A percentile compares a stretch with the other conserved stretches of the same genome.
Conservation (phyloP, 306 rosid genomes). For the Quercus agrifolia region DNA sequence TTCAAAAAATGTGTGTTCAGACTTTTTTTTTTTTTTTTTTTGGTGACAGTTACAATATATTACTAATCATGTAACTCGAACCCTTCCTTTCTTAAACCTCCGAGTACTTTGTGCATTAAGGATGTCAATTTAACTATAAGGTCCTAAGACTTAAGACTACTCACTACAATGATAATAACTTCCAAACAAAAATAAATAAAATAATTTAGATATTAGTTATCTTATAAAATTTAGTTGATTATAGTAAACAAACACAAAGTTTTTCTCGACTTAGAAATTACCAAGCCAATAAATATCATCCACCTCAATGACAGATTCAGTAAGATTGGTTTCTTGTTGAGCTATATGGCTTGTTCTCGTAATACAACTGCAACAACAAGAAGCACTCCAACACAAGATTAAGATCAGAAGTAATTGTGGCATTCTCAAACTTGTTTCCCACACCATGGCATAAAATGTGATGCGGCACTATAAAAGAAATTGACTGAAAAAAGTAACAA, state of each 20-base stretch:
- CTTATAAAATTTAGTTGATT: too few relatives aligned
- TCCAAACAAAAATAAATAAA: too few relatives aligned
- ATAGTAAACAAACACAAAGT: background rate
- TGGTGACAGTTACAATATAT: too few relatives aligned
- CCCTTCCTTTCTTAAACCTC: accelerated
- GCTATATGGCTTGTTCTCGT: background rate
- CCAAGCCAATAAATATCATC: background rate
- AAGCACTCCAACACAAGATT: background rate
- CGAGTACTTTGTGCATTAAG: too few relatives aligned
- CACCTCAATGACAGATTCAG: constrained; percentile 4
- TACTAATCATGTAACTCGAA: too few relatives aligned
- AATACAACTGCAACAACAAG: background rate
- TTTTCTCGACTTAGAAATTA: background rate
- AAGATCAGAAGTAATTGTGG: background rate
- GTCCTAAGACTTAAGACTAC: too few relatives aligned
- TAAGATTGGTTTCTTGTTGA: background rate
- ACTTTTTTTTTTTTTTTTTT: too few relatives aligned
- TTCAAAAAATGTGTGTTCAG: too few relatives aligned
- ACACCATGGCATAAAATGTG: background rate
- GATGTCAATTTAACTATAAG: too few relatives aligned
- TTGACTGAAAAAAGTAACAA: background rate
- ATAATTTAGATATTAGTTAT: too few relatives aligned
- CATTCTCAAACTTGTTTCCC: background rate
- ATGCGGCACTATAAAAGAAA: background rate
- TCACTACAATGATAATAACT: too few relatives aligned